Percentiles rank a stretch among this genome's conserved stretches.
Evolutionary conservation across 129 eudicot genomes (phyloP).

Genomic region (Escallonia rubra): DNA sequence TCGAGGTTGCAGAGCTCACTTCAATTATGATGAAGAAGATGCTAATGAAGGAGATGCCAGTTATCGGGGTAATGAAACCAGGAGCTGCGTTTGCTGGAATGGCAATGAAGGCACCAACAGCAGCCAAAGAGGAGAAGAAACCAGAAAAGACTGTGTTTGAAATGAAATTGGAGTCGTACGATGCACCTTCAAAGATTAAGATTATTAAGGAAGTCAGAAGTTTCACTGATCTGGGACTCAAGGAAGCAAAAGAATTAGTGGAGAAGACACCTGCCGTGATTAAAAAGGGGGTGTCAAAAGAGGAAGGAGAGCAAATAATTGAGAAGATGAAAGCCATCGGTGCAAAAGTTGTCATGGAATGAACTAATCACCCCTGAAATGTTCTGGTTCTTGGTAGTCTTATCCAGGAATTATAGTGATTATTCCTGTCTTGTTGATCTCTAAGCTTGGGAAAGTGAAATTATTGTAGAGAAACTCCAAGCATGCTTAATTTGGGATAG

Average conservation of each 20-base stretch:
- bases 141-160: conserved; percentile 76
- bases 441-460: too few relatives aligned
- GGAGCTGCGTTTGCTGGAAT: conserved; percentile 54
- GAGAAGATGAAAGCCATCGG: conserved; percentile 89
- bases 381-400: too few relatives aligned
- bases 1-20: conserved; percentile 51
- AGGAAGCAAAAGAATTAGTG: conserved; percentile 88
- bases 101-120: conserved; percentile 28
- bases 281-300: conserved; percentile 75
- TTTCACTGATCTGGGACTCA: conserved; percentile 74
- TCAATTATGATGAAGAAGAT: conserved; percentile 65
- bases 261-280: conserved; percentile 76
- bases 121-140: conserved; percentile 50
- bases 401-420: too few relatives aligned
- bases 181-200: conserved; percentile 77
- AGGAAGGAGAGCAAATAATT: conserved; percentile 71
- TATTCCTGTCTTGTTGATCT: too few relatives aligned
- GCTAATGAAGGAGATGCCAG: conserved; percentile 64
- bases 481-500: too few relatives aligned
- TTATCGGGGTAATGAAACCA: conserved; percentile 62
- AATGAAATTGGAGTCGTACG: conserved; percentile 71
- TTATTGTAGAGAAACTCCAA: too few relatives aligned
- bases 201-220: conserved; percentile 77
- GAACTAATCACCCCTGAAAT: conserved; percentile 2
- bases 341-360: conserved; percentile 84